phyloP scores from a whole-genome alignment of 2,329 filamentous ascomycete species.

The Hymenoscyphus salicellus region DNA sequence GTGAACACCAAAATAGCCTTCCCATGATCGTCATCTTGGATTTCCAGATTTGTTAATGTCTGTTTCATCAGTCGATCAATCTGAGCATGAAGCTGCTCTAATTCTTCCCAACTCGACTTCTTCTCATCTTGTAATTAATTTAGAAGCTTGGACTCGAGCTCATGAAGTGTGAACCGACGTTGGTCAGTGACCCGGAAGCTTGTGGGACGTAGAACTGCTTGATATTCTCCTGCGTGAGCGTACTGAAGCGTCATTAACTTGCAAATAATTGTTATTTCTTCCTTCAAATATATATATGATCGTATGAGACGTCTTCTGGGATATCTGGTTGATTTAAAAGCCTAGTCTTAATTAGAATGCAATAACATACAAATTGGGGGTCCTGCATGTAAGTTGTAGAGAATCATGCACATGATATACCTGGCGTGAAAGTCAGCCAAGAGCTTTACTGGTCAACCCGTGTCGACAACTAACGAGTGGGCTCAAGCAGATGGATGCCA shows the following conservation, averaged over 20 bases:
- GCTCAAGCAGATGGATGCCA: no score
- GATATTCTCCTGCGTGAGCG: not conserved
- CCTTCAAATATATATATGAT: not conserved
- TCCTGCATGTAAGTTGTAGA: not conserved
- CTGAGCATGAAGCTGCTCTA: not conserved
- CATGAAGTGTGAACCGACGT: not conserved
- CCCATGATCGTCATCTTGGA: not conserved
- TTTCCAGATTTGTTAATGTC: not conserved
- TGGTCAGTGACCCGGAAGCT: not conserved
- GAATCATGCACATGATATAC: not conserved
- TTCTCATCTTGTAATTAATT: not conserved
- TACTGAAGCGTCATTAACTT: not conserved
- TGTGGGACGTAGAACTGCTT: not conserved
- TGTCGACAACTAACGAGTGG: no score
- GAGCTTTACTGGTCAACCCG: no score
- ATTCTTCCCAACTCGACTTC: not conserved
- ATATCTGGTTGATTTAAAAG: not conserved
- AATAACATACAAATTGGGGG: no score
- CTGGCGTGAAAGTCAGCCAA: no score
- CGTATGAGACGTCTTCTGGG: not conserved
- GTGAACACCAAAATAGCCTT: not conserved
- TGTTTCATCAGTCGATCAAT: not conserved
- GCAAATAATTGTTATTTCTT: not conserved
- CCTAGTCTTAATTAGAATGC: not conserved
- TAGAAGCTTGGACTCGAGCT: not conserved